A percentile compares a stretch with the other conserved stretches of the same genome.
Evolutionary conservation across 192 early-diverging fungal genomes (phyloP).

Genomic region (Diversispora epigaea): DNA sequence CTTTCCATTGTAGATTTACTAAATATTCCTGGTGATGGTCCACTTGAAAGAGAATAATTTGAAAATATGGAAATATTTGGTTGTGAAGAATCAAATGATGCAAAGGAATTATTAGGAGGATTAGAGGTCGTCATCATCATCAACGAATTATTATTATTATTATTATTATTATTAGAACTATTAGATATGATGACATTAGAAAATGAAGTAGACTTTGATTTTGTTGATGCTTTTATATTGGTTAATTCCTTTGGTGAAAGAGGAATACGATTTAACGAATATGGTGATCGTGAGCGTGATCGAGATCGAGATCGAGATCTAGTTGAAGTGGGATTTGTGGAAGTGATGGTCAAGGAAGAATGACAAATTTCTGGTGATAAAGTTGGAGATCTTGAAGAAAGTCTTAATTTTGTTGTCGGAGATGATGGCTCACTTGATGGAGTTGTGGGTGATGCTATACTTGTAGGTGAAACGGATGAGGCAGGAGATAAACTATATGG

Average conservation of each 20-base stretch:
- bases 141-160: neutral
- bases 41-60: neutral
- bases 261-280: neutral
- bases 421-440: neutral
- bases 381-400: neutral
- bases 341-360: neutral
- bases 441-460: conserved; percentile 14
- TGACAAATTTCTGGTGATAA: neutral
- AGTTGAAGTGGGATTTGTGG: neutral
- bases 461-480: neutral
- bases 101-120: neutral
- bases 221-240: neutral
- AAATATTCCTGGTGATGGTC: conserved; percentile 8
- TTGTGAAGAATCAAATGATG: neutral
- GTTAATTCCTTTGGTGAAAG: conserved; percentile 5
- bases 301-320: too few relatives aligned
- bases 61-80: neutral
- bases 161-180: neutral
- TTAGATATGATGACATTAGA: too few relatives aligned
- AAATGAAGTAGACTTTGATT: neutral
- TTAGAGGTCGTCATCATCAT: neutral
- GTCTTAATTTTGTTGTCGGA: neutral
- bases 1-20: conserved; percentile 8
- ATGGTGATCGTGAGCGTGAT: too few relatives aligned
- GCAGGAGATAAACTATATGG: neutral